Base-by-base conservation (phyloP, 257 asterid species). In the Jacaranda copaia region DNA sequence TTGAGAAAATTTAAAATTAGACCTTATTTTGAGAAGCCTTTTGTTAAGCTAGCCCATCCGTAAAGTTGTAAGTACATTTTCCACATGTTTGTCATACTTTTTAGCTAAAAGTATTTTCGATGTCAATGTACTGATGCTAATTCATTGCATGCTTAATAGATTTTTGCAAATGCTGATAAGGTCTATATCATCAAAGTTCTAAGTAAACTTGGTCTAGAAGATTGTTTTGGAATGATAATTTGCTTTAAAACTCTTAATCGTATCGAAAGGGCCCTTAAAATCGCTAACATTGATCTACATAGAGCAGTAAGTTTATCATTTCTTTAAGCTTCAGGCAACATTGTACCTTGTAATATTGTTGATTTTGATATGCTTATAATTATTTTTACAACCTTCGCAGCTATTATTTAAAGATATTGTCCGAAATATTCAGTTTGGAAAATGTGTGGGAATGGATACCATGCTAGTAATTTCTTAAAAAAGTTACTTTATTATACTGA, bases 171-270 rank as follows among this genome's bases (percentile, higher is more conserved):
- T 79, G 97, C 91, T 36, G 99, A 94, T 60, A 87, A 86, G 82
- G 77, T 83, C 51, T 98, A 94, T 70, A 96, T 97, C 36, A 68
- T 86, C 4, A 84, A 87, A 80, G 96, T 67, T 52, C 89, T 94
- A 3, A 70, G 68, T 45, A 84, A 76, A 16, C 91, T 94, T 16
- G 98, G 96, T 1, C 70, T 94, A 19, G 96, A 91, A 80, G 98
- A 83, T 58, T 92, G 98, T 60, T 94, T 94, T 6, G 97, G 92
- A 78, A 93, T 97, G 69, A 92, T 92, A 56, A 80, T 94, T 40
- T 94, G 98, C 73, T 94, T 94, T 59, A 98, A 92, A 87, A 86
- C 98, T 35, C 91, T 94, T 52, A 94, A 94, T 72, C 98, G 96
- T 5, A 76, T 94, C 8, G 93, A 88, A 81, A 69, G 46, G 77